A percentile compares a stretch with the other conserved stretches of the same genome.
These are phyloP conservation scores for Aspergillus novofumigatus DNA, from an alignment of 2,329 filamentous ascomycete species.

Conservation along the genomic window DNA sequence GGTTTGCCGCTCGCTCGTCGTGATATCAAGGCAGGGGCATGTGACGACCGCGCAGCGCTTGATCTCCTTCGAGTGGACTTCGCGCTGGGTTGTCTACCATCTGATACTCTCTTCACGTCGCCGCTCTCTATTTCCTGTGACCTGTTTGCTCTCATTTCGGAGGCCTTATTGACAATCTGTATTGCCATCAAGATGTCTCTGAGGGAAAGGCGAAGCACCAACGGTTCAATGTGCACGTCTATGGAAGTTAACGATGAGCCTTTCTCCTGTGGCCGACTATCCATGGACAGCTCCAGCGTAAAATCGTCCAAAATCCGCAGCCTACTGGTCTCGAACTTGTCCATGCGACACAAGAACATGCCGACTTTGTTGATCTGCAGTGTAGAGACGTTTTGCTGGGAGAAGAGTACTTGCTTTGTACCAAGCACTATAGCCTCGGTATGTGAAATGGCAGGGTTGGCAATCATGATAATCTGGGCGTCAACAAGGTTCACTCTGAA, in stretches of 20 bases:
- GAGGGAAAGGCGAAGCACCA: slow-evolving; percentile 84
- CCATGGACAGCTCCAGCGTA: slow-evolving; percentile 83
- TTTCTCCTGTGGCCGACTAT: slow-evolving; percentile 60
- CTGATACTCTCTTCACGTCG: slow-evolving; percentile 50
- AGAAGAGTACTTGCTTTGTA: slow-evolving; percentile 87
- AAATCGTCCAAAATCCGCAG: slow-evolving; percentile 96
- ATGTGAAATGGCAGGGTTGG: slow-evolving; percentile 81
- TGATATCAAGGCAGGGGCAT: slow-evolving; percentile 42
- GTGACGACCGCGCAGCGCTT: slow-evolving; percentile 38
- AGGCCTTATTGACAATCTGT: slow-evolving; percentile 86
- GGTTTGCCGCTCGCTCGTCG: slow-evolving; percentile 41
- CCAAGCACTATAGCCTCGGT: slow-evolving; percentile 95
- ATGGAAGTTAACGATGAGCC: slow-evolving; percentile 68
- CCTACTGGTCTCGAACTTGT: slow-evolving; percentile 85
- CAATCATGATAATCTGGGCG: slow-evolving; percentile 92
- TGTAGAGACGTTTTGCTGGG: slow-evolving; percentile 89
- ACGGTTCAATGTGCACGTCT: slow-evolving; percentile 80
- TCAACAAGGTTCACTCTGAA: slow-evolving; percentile 94
- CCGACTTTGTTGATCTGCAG: slow-evolving; percentile 90
- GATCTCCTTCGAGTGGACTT: slow-evolving; percentile 47
- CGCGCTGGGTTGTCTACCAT: slow-evolving; percentile 33
- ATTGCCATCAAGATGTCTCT: slow-evolving; percentile 91
- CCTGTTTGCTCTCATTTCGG: slow-evolving; percentile 67
- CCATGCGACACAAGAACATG: slow-evolving; percentile 99
- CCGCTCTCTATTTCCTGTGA: slow-evolving; percentile 49